A percentile compares a stretch with the other conserved stretches of the same genome.
Conservation (phyloP, 768 basidiomycete species). For the Tricholoma flavovirens region DNA sequence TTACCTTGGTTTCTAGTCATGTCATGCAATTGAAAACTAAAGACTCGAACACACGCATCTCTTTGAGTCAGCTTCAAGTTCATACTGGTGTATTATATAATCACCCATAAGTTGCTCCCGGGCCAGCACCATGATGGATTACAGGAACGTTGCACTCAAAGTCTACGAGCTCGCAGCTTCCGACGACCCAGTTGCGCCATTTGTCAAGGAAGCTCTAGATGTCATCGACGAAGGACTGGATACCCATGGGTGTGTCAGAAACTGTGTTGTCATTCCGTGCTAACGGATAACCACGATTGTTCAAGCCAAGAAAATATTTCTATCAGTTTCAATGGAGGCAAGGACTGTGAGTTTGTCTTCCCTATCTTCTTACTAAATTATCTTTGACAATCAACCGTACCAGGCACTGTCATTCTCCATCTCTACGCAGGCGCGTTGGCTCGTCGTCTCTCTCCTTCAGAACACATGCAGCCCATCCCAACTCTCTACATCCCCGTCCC, state of each 20-base stretch:
- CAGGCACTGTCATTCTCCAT: conserved; percentile 94
- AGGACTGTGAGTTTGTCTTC: conserved; percentile 81
- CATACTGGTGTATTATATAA: too few relatives aligned
- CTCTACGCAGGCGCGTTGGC: conserved; percentile 74
- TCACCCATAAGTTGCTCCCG: too few relatives aligned
- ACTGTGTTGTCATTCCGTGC: conserved; percentile 4
- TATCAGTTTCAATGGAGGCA: conserved; percentile 97
- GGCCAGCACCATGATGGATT: too few relatives aligned
- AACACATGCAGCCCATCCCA: conserved; percentile 43
- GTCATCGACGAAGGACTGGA: conserved; percentile 79
- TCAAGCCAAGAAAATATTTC: conserved; percentile 64
- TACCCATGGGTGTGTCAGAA: conserved; percentile 67
- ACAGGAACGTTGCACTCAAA: conserved; percentile 44
- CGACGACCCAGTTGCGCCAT: conserved; percentile 45
- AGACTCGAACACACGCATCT: too few relatives aligned
- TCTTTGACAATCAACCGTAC: background rate
- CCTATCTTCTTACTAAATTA: background rate
- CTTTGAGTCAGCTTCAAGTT: too few relatives aligned
- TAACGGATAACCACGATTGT: conserved; percentile 15
- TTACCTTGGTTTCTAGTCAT: too few relatives aligned
- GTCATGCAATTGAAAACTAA: too few relatives aligned
- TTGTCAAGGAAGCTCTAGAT: conserved; percentile 72
- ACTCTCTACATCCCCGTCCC: conserved; percentile 87
- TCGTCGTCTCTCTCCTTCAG: conserved; percentile 28
- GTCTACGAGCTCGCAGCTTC: conserved; percentile 59